These are phyloP conservation scores for Staphylotrichum tortipilum DNA, from an alignment of 495 filamentous ascomycete species.

Conservation along the genomic window DNA sequence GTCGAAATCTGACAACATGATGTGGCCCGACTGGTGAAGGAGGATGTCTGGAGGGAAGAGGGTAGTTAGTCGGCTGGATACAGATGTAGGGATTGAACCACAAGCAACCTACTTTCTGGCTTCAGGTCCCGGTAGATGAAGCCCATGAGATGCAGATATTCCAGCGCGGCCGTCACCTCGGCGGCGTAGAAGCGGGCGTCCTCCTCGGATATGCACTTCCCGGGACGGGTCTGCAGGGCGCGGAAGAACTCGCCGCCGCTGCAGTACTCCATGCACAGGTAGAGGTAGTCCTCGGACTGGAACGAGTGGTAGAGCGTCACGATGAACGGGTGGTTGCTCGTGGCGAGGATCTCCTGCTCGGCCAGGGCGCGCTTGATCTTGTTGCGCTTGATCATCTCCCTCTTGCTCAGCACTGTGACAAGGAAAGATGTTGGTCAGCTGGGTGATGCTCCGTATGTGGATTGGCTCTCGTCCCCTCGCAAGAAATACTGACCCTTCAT, in stretches of 20 bases:
- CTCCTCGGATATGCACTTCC: conserved; percentile 94
- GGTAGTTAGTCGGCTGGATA: too few relatives aligned
- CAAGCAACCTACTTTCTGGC: conserved; percentile 91
- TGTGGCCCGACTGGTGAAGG: conserved; percentile 94
- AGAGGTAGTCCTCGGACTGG: conserved; percentile 96
- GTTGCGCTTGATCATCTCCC: conserved; percentile 99
- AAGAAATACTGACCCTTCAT: conserved; percentile 71
- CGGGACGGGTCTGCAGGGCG: conserved; percentile 90
- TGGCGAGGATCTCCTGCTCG: conserved; percentile 95
- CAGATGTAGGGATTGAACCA: too few relatives aligned
- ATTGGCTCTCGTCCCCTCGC: too few relatives aligned
- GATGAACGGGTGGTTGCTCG: conserved; percentile 98
- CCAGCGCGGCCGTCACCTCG: conserved; percentile 93
- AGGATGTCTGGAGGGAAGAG: conserved; percentile 68
- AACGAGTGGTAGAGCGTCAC: conserved; percentile 98
- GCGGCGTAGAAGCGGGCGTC: conserved; percentile 96
- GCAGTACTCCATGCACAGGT: conserved; percentile 99
- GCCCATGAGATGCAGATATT: conserved; percentile 97
- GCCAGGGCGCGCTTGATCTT: conserved; percentile 98
- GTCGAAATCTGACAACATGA: conserved; percentile 99
- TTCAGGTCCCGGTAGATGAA: conserved; percentile 98
- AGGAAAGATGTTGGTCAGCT: background rate
- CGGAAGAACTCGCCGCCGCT: conserved; percentile 97
- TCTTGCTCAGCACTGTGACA: conserved; percentile 82
- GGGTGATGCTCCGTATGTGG: too few relatives aligned